Conservation (phyloP, 2,329 filamentous ascomycete genomes). For the Ophiostoma himal-ulmi region DNA sequence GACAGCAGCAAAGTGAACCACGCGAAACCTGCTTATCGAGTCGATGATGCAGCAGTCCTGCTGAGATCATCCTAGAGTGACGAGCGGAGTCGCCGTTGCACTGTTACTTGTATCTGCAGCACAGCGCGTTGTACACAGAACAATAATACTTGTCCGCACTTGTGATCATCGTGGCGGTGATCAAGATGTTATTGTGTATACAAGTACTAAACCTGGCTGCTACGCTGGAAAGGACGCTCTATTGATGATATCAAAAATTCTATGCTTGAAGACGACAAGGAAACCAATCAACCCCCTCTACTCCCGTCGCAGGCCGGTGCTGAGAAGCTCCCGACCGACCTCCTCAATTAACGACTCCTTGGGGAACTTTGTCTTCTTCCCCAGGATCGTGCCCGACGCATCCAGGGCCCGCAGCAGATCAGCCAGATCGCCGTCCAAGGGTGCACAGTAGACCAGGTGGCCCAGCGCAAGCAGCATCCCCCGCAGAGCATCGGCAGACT, state of each 20-base stretch:
- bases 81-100: not conserved
- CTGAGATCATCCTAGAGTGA: not conserved
- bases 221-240: not conserved
- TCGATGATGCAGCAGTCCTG: not conserved
- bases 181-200: not conserved
- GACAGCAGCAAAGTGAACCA: not conserved
- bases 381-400: slow-evolving; percentile 57
- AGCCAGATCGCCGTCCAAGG: slow-evolving; percentile 65
- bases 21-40: not conserved
- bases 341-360: slow-evolving; percentile 51
- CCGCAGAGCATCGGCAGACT: slow-evolving; percentile 65
- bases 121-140: not conserved
- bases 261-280: not conserved
- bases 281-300: not conserved
- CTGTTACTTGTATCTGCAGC: not conserved
- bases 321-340: slow-evolving; percentile 47
- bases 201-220: not conserved
- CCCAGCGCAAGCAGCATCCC: slow-evolving; percentile 73
- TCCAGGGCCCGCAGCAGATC: slow-evolving; percentile 77
- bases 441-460: slow-evolving; percentile 65
- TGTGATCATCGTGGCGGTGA: not conserved
- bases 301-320: slow-evolving; percentile 39
- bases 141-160: not conserved
- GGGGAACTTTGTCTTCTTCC: slow-evolving; percentile 52
- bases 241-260: not conserved